Base-by-base conservation (phyloP, 2,329 filamentous ascomycete genomes). In the Gaeumannomyces sp. region DNA sequence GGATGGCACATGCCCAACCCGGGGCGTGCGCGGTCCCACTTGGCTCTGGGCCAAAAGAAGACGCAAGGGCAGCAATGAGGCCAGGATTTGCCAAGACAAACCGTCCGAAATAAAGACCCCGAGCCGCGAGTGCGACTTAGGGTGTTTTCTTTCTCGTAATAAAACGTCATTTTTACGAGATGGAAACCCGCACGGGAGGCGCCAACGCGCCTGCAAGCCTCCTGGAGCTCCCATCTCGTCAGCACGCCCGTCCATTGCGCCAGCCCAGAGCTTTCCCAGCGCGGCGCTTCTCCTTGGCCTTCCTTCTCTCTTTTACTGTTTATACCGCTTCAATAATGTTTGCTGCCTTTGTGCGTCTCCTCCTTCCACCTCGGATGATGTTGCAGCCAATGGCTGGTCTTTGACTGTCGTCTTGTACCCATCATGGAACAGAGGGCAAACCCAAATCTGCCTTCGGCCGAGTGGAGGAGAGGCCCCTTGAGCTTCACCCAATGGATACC, bases 161-260 rank as follows among this genome's bases (percentile, higher is more conserved):
- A 31, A 22, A 38, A 33, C 59, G 59, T 60, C 59, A 60, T 60
- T 60, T 60, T 60, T 60, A 60, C 59, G 59, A 60, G 59, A 60
- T 60, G 59, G 22, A 60, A 60, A 60, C 59, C 59, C 22, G 16
- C 16, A 4, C 38, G 16, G 45, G 45, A 10, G 22, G 22, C 45
- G 45, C 45, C 45, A 53, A n/a, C 45, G n/a, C 45, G n/a, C n/a
- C 45, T 22, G 2, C 8, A 8, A 19, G 38, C 38, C 38, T 45
- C 38, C 38, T 1, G 13, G 19, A 5, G 11, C 4, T 45, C 38
- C 1, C 14, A 16, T 4, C 38, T 45, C 38, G 38, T 45, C 38
- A 45, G 38, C 38, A 45, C 13, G 38, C 38, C 38, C 13, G 38
- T 45, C 38, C 45, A 53, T 25, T 25, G 7, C 45, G 45, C 45